Base-by-base conservation (phyloP, 345 rosid genomes). In the Eucalyptus melliodora region DNA sequence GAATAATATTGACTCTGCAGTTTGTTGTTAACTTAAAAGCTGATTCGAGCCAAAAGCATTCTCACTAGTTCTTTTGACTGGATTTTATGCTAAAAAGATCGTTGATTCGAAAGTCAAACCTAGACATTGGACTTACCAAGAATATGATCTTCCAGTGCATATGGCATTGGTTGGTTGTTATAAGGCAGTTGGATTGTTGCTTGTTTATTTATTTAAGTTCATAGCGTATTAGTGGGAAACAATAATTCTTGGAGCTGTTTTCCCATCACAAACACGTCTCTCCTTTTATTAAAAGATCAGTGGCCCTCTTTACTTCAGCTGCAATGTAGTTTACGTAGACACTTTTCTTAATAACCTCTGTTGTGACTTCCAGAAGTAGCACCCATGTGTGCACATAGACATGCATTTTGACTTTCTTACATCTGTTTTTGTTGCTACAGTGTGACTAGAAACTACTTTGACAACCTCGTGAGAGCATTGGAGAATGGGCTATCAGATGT, bases 401-500 rank as follows among this genome's bases (percentile, higher is more conserved):
- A 15, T 88, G 30, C 16, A 21, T 45, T 56, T 30, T 12, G 34
- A 87, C 49, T 45, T 85, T 60, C 81, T 47, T 59, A 31, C 59
- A 50, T 89, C 72, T 87, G 37, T 51, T 50, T 69, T 27, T 14
- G 72, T 83, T 89, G 90, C 12, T 56, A 89, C 96, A 98, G 99
- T 45, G 99, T 98, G 67, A 98, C 99, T 14, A 95, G 94, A 90
- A 98, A 93, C 91, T 98, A 96, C 92, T 98, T 98, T 24, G 99
- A 98, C 95, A 97, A 98, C 94, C 91, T 98, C 89, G 99, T 98
- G 88, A 94, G 95, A 91, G 99, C 98, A 17, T 93, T 98, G 45
- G 99, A 98, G 94, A 98, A 95, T 55, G 99, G 99, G 50, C 96
- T 98, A 31, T 93, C 93, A 89, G 99, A 97, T 92, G 98, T 98